A percentile compares a stretch with the other conserved stretches of the same genome.
Evolutionary conservation across 2,329 filamentous ascomycete genomes (phyloP).

Genomic region (Coniochaeta prunicola): DNA sequence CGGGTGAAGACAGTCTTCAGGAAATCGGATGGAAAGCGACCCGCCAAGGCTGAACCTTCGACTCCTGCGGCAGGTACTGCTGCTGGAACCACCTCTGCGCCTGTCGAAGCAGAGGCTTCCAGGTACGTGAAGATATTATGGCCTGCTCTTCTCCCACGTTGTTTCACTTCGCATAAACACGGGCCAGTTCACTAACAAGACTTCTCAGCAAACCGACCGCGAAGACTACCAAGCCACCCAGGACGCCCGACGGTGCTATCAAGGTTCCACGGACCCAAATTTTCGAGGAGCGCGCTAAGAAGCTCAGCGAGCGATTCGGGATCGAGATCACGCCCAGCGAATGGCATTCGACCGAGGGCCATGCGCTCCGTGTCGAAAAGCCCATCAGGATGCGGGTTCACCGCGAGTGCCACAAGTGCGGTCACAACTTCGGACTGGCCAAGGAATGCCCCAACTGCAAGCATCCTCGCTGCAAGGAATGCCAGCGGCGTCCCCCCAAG

Average conservation of each 20-base stretch:
- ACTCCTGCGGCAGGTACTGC: conserved; percentile 5
- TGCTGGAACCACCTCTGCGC: not conserved
- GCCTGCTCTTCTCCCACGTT: conserved; percentile 1
- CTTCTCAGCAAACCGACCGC: not conserved
- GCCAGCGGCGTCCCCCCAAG: conserved; percentile 65
- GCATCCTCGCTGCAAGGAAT: conserved; percentile 75
- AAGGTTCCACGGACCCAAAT: conserved; percentile 41
- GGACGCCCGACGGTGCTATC: conserved; percentile 11
- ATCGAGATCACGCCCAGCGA: conserved; percentile 47
- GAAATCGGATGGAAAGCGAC: conserved; percentile 26
- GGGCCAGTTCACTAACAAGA: not conserved
- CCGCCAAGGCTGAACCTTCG: conserved; percentile 10
- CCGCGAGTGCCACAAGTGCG: conserved; percentile 75
- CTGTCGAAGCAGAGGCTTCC: not conserved
- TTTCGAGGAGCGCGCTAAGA: conserved; percentile 49
- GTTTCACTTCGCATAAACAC: not conserved
- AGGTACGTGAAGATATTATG: not conserved
- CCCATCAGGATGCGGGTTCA: conserved; percentile 72
- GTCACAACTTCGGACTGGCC: conserved; percentile 62
- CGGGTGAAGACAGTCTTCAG: conserved; percentile 44
- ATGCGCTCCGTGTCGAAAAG: conserved; percentile 61
- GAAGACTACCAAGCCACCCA: conserved; percentile 5
- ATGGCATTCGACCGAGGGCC: conserved; percentile 45
- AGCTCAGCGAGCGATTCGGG: conserved; percentile 47
- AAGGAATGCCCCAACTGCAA: conserved; percentile 71